Percentiles rank a stretch among this genome's conserved stretches.
Conservation (phyloP, 177 flowering plant species). For the Telopea speciosissima region DNA sequence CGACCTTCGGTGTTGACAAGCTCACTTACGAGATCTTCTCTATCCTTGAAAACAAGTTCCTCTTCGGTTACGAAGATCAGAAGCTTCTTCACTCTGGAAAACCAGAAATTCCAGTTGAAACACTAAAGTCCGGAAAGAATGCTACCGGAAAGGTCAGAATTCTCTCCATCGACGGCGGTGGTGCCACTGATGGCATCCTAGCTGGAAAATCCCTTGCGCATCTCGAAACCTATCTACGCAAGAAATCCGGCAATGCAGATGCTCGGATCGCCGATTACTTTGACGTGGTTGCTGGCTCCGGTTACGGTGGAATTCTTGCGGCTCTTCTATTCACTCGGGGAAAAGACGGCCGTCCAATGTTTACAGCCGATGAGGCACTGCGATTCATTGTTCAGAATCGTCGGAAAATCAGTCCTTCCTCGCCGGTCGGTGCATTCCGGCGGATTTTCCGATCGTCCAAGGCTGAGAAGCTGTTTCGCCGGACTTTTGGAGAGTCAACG, state of each 20-base stretch:
- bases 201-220: conserved; percentile 43
- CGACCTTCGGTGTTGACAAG: conserved; percentile 35
- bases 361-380: conserved; percentile 43
- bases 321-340: conserved; percentile 55
- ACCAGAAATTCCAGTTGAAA: neutral
- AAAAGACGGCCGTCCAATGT: conserved; percentile 34
- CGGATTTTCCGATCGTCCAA: conserved; percentile 15
- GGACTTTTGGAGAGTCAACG: conserved; percentile 38
- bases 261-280: conserved; percentile 57
- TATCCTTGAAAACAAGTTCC: conserved; percentile 63
- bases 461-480: conserved; percentile 24
- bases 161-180: conserved; percentile 49
- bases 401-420: conserved; percentile 13
- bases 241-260: conserved; percentile 32
- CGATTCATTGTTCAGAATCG: conserved; percentile 32
- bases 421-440: conserved; percentile 25
- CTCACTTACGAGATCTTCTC: conserved; percentile 59
- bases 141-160: conserved; percentile 41
- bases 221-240: conserved; percentile 34
- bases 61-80: conserved; percentile 37
- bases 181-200: conserved; percentile 43
- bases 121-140: conserved; percentile 10
- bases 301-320: conserved; percentile 60
- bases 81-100: conserved; percentile 2
- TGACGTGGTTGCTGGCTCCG: conserved; percentile 75